Evolutionary conservation across 129 eudicot species (phyloP).

Genomic region (Solidago caesia): DNA sequence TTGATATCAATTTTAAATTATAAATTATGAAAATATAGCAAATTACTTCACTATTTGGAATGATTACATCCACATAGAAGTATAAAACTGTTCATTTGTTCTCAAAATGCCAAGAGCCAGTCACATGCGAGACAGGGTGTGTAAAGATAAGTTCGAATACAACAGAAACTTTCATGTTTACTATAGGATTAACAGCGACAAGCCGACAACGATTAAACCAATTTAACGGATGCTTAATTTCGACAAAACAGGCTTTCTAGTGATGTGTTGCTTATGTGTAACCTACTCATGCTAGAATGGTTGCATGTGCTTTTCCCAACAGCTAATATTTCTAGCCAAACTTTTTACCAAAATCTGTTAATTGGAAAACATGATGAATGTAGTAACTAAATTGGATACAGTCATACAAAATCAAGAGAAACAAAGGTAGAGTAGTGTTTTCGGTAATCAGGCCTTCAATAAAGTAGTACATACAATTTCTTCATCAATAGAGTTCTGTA

Average conservation of each 20-base stretch:
- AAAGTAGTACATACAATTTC: neutral
- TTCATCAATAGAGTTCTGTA: too few relatives aligned
- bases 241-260: neutral
- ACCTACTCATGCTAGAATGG: constrained; percentile 3
- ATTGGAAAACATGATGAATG: neutral
- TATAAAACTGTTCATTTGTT: neutral
- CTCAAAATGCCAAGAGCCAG: neutral
- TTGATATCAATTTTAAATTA: too few relatives aligned
- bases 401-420: neutral
- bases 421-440: neutral
- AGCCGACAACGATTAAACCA: too few relatives aligned
- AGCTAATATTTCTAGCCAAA: neutral
- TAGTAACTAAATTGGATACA: neutral
- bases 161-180: neutral
- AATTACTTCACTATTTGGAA: constrained; percentile 7
- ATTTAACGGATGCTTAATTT: too few relatives aligned
- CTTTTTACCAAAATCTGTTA: neutral
- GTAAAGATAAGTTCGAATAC: neutral
- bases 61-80: neutral
- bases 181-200: neutral
- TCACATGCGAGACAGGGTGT: neutral
- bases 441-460: constrained; percentile 5
- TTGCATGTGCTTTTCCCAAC: neutral
- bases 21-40: neutral
- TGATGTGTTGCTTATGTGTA: neutral